These are phyloP conservation scores for Cochlearia excelsa DNA, from an alignment of 345 rosid genomes.

Conservation along the genomic window DNA sequence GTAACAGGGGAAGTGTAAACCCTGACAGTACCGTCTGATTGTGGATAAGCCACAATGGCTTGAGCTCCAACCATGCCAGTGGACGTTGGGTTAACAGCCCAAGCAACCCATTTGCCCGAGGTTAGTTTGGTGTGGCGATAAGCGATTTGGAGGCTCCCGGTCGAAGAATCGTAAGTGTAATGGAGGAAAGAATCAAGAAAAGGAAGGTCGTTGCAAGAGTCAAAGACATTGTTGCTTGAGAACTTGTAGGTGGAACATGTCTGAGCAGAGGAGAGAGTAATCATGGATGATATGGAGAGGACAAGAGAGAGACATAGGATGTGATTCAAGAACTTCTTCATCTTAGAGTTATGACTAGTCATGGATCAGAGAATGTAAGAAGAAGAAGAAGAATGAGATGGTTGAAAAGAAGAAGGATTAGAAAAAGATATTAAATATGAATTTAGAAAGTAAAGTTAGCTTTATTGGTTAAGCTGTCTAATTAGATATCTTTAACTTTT, in stretches of 20 bases:
- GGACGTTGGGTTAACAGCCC: slow-evolving; percentile 79
- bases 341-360: background rate
- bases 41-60: slow-evolving; percentile 73
- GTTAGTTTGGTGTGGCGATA: slow-evolving; percentile 58
- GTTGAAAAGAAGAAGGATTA: slow-evolving; percentile 16
- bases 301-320: slow-evolving; percentile 24
- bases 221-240: slow-evolving; percentile 54
- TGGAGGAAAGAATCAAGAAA: slow-evolving; percentile 64
- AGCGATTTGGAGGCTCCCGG: slow-evolving; percentile 59
- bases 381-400: slow-evolving; percentile 16
- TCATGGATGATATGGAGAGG: slow-evolving; percentile 18
- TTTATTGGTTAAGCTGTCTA: slow-evolving; percentile 30
- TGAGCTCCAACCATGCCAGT: slow-evolving; percentile 76
- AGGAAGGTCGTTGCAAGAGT: slow-evolving; percentile 76
- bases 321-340: slow-evolving; percentile 24
- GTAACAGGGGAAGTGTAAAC: slow-evolving; percentile 67
- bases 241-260: slow-evolving; percentile 59
- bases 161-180: slow-evolving; percentile 57
- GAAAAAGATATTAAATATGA: slow-evolving; percentile 22
- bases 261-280: slow-evolving; percentile 38
- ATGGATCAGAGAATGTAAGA: slow-evolving; percentile 31
- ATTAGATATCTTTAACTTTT: too few relatives aligned
- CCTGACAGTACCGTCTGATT: slow-evolving; percentile 50
- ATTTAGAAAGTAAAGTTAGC: slow-evolving; percentile 29
- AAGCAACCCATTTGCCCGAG: slow-evolving; percentile 67